Evolutionary conservation across 2,329 filamentous ascomycete species (phyloP), one percentile per base, ranked within the genome.

Genomic region (Magnaporthales sp.): DNA sequence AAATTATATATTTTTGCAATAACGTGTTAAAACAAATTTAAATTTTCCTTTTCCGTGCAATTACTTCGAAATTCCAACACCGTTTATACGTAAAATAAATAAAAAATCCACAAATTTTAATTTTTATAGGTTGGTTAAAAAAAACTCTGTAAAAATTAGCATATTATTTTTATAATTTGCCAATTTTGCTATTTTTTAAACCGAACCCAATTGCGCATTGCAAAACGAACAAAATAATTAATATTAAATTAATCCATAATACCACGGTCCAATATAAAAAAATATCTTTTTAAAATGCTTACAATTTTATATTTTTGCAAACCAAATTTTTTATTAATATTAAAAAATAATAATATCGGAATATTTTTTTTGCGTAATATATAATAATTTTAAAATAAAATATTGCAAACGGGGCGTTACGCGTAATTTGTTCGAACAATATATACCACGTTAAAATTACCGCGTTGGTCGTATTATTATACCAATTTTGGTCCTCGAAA

Each of bases 201-300:
- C 76, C 15, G 68, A 69, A 67, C 32, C 32, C 9, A 38, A 15
- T 38, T 38, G 32, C 32, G 32, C 32, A 72, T 74, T 3, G 72
- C 71, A 13, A 77, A 32, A 32, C 69, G 72, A 26, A 77, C 73
- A 4, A 78, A 69, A 10, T 74, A 71, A 32, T 78, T 74, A 9
- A 78, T 75, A 62, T 75, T 74, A 31, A 71, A 73, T 2, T 66
- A 67, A 15, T 67, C 51, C 2, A 24, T 4, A 8, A 67, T 66
- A 10, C 68, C 31, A 1, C 70, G 73, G 30, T 75, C 56, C 3
- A 66, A 68, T 24, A 79, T 69, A 32, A 79, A 78, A 6, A 71
- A 72, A 64, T 76, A 77, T 8, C 67, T 72, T 31, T 71, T 70
- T 1, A 76, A 67, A 0, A 63, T 72, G 0, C 71, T 70, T 10